phyloP scores from a whole-genome alignment of 768 basidiomycete species.

The Psilocybe cubensis region DNA sequence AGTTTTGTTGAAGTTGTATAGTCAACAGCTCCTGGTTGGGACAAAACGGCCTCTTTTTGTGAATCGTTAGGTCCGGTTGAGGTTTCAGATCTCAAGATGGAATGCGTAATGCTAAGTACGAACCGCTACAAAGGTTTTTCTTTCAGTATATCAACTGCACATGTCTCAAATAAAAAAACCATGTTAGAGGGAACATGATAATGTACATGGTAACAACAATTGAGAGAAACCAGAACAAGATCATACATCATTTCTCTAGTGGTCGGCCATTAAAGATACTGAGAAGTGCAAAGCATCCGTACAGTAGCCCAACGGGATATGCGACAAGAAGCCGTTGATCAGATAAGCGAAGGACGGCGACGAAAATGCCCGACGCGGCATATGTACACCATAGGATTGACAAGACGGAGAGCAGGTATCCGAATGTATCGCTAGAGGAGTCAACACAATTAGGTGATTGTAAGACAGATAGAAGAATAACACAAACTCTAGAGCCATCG shows the following conservation, averaged over 20 bases:
- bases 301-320: constrained; percentile 93
- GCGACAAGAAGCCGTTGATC: constrained; percentile 94
- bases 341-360: constrained; percentile 93
- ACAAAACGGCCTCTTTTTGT: constrained; percentile 17
- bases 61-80: too few species aligned
- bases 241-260: constrained; percentile 26
- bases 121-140: too few species aligned
- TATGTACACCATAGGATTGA: constrained; percentile 98
- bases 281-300: constrained; percentile 91
- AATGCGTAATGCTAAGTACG: too few species aligned
- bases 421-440: constrained; percentile 75
- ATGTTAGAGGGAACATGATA: neutral
- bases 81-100: too few species aligned
- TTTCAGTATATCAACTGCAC: too few species aligned
- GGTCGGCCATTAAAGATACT: constrained; percentile 78
- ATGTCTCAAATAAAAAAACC: neutral
- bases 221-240: neutral
- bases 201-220: constrained; percentile 4
- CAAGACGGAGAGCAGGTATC: constrained; percentile 80
- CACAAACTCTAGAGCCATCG: constrained; percentile 86
- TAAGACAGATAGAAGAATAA: constrained; percentile 3
- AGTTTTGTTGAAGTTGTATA: constrained; percentile 74
- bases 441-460: constrained; percentile 16
- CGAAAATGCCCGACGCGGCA: constrained; percentile 94
- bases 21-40: constrained; percentile 61